These are phyloP conservation scores for Clonostachys rosea DNA, from an alignment of 2,329 filamentous ascomycete genomes.

Conservation along the genomic window DNA sequence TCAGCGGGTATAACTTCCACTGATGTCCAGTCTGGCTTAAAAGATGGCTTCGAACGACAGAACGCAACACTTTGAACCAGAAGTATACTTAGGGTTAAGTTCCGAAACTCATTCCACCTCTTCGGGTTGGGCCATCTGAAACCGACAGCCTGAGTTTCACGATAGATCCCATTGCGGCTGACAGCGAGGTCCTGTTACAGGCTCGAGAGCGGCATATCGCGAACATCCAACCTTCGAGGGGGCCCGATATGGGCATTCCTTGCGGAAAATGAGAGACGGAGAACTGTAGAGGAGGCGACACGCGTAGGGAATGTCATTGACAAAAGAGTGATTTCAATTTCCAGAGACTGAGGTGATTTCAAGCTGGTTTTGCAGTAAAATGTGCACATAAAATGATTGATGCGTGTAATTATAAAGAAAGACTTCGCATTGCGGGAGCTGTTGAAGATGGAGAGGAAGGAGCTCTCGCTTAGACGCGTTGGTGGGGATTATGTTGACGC, in stretches of 20 bases:
- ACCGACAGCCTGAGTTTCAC: conserved; percentile 26
- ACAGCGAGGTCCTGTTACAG: conserved; percentile 50
- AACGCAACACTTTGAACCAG: conserved; percentile 71
- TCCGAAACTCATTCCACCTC: conserved; percentile 67
- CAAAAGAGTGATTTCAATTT: not conserved
- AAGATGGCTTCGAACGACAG: conserved; percentile 65
- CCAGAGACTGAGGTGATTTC: conserved; percentile 1
- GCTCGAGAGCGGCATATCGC: conserved; percentile 55
- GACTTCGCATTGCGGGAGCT: not conserved
- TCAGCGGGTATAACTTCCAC: conserved; percentile 38
- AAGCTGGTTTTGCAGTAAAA: too few species aligned
- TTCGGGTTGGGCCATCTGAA: conserved; percentile 30
- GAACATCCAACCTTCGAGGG: conserved; percentile 26
- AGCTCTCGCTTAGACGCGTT: not conserved
- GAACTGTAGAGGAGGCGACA: conserved; percentile 75
- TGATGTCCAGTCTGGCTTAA: conserved; percentile 39
- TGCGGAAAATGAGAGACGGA: conserved; percentile 68
- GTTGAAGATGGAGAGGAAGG: not conserved
- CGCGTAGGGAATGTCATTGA: conserved; percentile 39
- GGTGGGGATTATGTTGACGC: not conserved
- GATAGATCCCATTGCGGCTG: conserved; percentile 41
- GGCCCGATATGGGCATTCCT: conserved; percentile 54
- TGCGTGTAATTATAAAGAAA: too few species aligned
- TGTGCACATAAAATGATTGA: too few species aligned
- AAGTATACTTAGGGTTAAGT: conserved; percentile 91